Conservation (phyloP, 2,329 filamentous ascomycete genomes). For the Xylariaceae sp. region DNA sequence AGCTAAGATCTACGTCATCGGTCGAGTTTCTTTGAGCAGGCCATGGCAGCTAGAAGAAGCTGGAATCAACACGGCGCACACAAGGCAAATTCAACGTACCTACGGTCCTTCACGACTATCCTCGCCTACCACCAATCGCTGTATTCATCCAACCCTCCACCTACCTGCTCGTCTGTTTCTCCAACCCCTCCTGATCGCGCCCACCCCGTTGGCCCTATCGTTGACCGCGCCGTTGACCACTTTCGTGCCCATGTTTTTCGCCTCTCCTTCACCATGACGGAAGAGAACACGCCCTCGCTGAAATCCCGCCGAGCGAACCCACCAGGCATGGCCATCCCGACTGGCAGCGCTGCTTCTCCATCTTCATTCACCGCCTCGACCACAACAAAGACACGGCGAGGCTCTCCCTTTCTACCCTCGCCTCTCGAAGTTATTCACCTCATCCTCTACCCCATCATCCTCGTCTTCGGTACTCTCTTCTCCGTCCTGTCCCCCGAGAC, state of each 20-base stretch:
- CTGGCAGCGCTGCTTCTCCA: constrained; percentile 12
- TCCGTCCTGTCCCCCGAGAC: constrained; percentile 70
- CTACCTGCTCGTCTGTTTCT: no score
- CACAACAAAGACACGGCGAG: constrained; percentile 30
- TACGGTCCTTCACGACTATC: no score
- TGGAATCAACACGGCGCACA: no score
- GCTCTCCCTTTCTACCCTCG: constrained; percentile 64
- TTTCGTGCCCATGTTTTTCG: constrained; percentile 4
- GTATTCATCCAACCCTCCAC: no score
- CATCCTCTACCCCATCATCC: constrained; percentile 68
- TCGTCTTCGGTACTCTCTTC: constrained; percentile 79
- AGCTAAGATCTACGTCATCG: no score
- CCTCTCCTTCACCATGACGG: constrained; percentile 5
- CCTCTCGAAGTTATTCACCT: constrained; percentile 63
- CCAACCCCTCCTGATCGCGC: no score
- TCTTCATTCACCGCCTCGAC: constrained; percentile 7
- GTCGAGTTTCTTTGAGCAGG: no score
- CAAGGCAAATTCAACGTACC: no score
- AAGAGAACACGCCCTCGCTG: constrained; percentile 8
- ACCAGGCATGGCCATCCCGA: constrained; percentile 9
- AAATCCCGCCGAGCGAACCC: constrained; percentile 17
- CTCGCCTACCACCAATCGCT: no score
- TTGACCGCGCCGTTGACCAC: no score
- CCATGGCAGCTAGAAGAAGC: no score
- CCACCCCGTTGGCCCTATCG: no score